These are phyloP conservation scores for Ustilago trichophora DNA, from an alignment of 1,284 basidiomycete species.

Conservation along the genomic window DNA sequence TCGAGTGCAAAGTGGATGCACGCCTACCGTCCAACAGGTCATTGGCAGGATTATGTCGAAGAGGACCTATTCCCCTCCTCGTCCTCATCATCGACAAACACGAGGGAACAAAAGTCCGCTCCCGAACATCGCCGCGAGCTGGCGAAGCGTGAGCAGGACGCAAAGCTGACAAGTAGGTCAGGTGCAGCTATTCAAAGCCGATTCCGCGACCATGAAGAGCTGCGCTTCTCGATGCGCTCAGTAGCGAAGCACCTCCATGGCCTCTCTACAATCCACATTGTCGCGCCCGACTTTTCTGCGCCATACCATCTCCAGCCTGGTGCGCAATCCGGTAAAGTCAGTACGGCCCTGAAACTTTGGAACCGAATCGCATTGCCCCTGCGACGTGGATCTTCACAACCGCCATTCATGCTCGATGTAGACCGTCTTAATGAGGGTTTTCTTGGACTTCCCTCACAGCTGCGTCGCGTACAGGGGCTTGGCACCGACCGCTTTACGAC, in stretches of 20 bases:
- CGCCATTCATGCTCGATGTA: slow-evolving; percentile 20
- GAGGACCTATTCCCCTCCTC: slow-evolving; percentile 31
- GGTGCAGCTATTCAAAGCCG: slow-evolving; percentile 24
- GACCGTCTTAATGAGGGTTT: slow-evolving; percentile 22
- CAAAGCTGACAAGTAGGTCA: slow-evolving; percentile 3
- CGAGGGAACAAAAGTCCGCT: background rate
- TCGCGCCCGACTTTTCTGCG: slow-evolving; percentile 50
- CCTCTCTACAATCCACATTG: slow-evolving; percentile 42
- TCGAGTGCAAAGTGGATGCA: slow-evolving; percentile 33
- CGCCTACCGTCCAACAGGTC: slow-evolving; percentile 18
- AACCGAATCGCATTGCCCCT: background rate
- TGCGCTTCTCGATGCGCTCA: slow-evolving; percentile 41
- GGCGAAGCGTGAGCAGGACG: background rate
- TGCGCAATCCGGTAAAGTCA: background rate
- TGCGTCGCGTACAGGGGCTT: slow-evolving; percentile 29
- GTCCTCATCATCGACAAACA: background rate
- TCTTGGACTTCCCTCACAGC: slow-evolving; percentile 36
- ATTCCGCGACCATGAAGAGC: slow-evolving; percentile 52
- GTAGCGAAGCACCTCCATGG: slow-evolving; percentile 39
- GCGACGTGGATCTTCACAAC: background rate
- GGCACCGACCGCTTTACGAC: slow-evolving; percentile 38
- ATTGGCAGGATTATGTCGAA: slow-evolving; percentile 42
- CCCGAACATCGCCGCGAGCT: background rate
- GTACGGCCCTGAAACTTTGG: background rate
- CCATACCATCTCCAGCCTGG: slow-evolving; percentile 37